Percentiles rank a stretch among this genome's conserved stretches.
Evolutionary conservation across 495 filamentous ascomycete species (phyloP).

Genomic region (Cercophora sp.): DNA sequence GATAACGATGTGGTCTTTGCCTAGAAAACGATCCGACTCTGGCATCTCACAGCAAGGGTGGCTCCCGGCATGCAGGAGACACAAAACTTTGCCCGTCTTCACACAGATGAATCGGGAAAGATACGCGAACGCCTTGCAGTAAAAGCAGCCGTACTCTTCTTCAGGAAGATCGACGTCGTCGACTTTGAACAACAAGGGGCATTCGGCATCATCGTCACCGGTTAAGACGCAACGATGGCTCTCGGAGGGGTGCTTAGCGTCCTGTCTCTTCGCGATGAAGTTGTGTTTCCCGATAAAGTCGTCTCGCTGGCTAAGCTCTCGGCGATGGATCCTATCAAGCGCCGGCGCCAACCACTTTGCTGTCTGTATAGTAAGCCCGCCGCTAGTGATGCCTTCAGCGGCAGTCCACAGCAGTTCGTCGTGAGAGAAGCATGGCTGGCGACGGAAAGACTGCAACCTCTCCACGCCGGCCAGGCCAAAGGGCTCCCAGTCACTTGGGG

Average conservation of each 20-base stretch:
- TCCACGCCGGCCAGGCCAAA: slow-evolving; percentile 84
- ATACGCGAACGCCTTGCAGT: slow-evolving; percentile 91
- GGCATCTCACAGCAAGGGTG: slow-evolving; percentile 72
- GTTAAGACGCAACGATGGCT: slow-evolving; percentile 40
- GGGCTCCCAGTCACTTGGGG: slow-evolving; percentile 94
- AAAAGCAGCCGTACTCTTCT: slow-evolving; percentile 83
- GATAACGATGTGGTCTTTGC: slow-evolving; percentile 61
- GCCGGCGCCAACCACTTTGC: slow-evolving; percentile 93
- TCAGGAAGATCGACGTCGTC: slow-evolving; percentile 75
- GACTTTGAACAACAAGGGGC: slow-evolving; percentile 43
- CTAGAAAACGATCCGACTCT: slow-evolving; percentile 56
- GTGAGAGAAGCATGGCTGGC: slow-evolving; percentile 94
- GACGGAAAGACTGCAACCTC: slow-evolving; percentile 79
- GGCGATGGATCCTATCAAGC: slow-evolving; percentile 66
- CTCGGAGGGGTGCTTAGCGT: slow-evolving; percentile 33
- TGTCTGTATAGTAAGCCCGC: slow-evolving; percentile 82
- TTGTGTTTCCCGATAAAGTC: slow-evolving; percentile 63
- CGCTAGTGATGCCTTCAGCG: slow-evolving; percentile 55
- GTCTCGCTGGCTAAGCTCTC: slow-evolving; percentile 65
- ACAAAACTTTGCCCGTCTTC: slow-evolving; percentile 71
- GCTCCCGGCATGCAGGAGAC: slow-evolving; percentile 70
- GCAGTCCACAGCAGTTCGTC: slow-evolving; percentile 94
- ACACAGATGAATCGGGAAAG: slow-evolving; percentile 85
- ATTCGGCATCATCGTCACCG: slow-evolving; percentile 36
- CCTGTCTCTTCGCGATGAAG: slow-evolving; percentile 51